Percentiles rank a stretch among this genome's conserved stretches.
phyloP scores from a whole-genome alignment of 1,139 yeast species.

The Petasospora rhodanensis region DNA sequence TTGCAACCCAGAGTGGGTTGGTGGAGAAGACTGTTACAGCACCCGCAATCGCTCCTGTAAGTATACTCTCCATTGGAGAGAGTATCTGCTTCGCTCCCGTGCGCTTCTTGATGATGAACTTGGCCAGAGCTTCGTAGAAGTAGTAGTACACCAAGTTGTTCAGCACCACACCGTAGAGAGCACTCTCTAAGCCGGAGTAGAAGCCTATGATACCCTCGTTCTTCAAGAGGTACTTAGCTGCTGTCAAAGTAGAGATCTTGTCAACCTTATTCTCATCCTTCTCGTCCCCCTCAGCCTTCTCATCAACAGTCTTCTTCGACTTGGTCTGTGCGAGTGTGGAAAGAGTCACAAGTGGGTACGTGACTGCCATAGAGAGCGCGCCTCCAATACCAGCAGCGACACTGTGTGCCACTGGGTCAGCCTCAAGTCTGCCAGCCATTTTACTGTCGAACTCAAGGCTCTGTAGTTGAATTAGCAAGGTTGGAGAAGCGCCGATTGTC shows the following conservation, averaged over 20 bases:
- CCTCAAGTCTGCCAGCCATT: constrained; percentile 24
- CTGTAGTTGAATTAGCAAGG: too few species aligned
- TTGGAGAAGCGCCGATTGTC: not conserved
- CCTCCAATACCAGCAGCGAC: constrained; percentile 94
- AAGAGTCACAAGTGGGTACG: constrained; percentile 80
- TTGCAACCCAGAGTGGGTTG: constrained; percentile 97
- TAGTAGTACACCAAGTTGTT: constrained; percentile 89
- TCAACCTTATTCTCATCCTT: constrained; percentile 9
- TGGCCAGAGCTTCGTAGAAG: constrained; percentile 72
- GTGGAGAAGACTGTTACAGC: constrained; percentile 78
- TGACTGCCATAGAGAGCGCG: constrained; percentile 72
- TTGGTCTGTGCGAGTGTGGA: constrained; percentile 82
- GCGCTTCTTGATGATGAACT: constrained; percentile 42
- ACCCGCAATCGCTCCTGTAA: constrained; percentile 85
- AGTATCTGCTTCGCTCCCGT: constrained; percentile 27
- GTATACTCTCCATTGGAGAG: constrained; percentile 66
- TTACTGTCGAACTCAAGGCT: too few species aligned
- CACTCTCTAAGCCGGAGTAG: constrained; percentile 84
- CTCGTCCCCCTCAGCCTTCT: constrained; percentile 24
- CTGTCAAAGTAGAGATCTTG: constrained; percentile 20
- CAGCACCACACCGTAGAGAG: constrained; percentile 77
- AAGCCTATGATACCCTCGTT: constrained; percentile 69
- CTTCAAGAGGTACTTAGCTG: constrained; percentile 43
- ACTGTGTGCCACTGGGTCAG: constrained; percentile 72
- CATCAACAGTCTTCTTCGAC: constrained; percentile 37